Evolutionary conservation across 2,329 filamentous ascomycete genomes (phyloP).

Genomic region (Xenoacremonium recifei): DNA sequence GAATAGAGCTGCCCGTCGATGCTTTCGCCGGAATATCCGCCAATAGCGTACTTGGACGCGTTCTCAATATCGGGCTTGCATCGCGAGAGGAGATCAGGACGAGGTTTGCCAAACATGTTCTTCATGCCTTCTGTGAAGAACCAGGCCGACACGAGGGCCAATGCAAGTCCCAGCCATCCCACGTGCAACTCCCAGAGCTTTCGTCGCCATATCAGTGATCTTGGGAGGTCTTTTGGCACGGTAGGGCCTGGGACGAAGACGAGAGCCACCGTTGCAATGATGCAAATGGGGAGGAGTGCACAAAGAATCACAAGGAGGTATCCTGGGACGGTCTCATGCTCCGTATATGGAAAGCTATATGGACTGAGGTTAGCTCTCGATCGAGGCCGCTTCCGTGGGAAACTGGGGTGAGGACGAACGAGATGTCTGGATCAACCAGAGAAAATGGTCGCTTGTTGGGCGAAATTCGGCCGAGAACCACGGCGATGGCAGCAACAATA

Average conservation of each 20-base stretch:
- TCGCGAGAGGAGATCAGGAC: conserved; percentile 79
- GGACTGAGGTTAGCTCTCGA: background rate
- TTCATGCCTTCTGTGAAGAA: conserved; percentile 86
- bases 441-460: conserved; percentile 72
- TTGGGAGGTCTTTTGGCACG: conserved; percentile 61
- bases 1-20: conserved; percentile 68
- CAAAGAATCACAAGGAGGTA: conserved; percentile 63
- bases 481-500: conserved; percentile 55
- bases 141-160: conserved; percentile 70
- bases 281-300: conserved; percentile 61
- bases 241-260: conserved; percentile 71
- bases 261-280: conserved; percentile 69
- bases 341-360: conserved; percentile 66
- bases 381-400: background rate
- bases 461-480: conserved; percentile 55
- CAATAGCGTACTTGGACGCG: conserved; percentile 59
- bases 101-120: conserved; percentile 66
- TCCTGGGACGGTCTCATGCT: conserved; percentile 69
- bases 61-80: conserved; percentile 74
- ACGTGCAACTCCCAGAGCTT: conserved; percentile 91
- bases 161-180: conserved; percentile 77
- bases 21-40: conserved; percentile 54
- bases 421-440: conserved; percentile 70
- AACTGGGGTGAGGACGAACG: conserved; percentile 44
- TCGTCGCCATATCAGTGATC: conserved; percentile 67